Evolutionary conservation across 2,329 filamentous ascomycete species (phyloP).

Genomic region (Colletotrichum agaves): DNA sequence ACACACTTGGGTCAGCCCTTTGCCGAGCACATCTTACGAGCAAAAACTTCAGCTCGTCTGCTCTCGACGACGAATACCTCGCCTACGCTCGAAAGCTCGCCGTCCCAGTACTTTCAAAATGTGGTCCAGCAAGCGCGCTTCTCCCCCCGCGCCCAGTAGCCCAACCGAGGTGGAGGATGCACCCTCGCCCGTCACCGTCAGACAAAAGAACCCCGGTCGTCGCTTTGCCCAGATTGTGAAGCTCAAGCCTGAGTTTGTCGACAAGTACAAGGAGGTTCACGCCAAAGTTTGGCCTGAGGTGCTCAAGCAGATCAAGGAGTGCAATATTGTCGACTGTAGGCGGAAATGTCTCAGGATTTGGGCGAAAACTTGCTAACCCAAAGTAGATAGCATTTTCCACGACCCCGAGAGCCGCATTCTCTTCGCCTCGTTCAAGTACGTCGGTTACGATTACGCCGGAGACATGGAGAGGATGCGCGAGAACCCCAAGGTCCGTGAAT

Average conservation of each 20-base stretch:
- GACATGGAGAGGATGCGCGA: slow-evolving; percentile 82
- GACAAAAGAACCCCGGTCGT: slow-evolving; percentile 55
- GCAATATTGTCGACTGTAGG: slow-evolving; percentile 78
- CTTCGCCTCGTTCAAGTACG: slow-evolving; percentile 82
- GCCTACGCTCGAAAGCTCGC: neutral
- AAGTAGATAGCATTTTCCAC: slow-evolving; percentile 77
- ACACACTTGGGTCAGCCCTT: slow-evolving; percentile 26
- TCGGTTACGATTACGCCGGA: slow-evolving; percentile 76
- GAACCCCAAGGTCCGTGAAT: slow-evolving; percentile 78
- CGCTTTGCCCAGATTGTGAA: slow-evolving; percentile 79
- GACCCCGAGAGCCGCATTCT: slow-evolving; percentile 71
- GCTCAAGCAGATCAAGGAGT: slow-evolving; percentile 78
- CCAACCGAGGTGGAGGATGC: slow-evolving; percentile 27
- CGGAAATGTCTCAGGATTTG: slow-evolving; percentile 15
- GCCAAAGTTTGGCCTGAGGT: slow-evolving; percentile 82
- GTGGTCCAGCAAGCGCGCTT: slow-evolving; percentile 36
- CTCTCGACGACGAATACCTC: slow-evolving; percentile 20
- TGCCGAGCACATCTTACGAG: slow-evolving; percentile 20
- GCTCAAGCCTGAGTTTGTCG: slow-evolving; percentile 73
- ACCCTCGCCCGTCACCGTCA: slow-evolving; percentile 22
- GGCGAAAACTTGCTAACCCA: neutral
- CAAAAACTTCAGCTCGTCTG: slow-evolving; percentile 7
- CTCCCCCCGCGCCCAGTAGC: slow-evolving; percentile 18
- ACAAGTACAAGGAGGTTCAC: slow-evolving; percentile 79
- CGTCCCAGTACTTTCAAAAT: slow-evolving; percentile 10